Conservation (phyloP, 2,329 filamentous ascomycete species). For the Diaporthe helianthi region DNA sequence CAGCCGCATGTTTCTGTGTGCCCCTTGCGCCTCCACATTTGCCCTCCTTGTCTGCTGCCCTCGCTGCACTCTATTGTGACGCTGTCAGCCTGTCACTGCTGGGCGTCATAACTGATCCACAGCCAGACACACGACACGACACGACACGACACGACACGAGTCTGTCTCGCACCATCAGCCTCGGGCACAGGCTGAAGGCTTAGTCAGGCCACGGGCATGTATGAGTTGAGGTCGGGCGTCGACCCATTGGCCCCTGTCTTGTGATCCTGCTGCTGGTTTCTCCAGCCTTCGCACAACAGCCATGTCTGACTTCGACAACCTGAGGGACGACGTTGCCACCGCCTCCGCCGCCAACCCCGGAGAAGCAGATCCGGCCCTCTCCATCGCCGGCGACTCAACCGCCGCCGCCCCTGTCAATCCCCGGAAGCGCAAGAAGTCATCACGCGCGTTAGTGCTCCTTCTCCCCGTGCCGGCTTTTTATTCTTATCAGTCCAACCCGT, state of each 20-base stretch:
- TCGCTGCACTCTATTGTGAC: conserved; percentile 17
- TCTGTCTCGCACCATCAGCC: background rate
- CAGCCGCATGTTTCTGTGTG: background rate
- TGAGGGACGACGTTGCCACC: conserved; percentile 10
- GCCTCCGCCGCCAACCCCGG: conserved; percentile 8
- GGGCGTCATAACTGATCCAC: conserved; percentile 13
- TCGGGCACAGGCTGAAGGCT: background rate
- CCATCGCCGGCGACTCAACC: conserved; percentile 30
- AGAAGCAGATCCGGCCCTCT: conserved; percentile 29
- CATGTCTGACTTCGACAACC: conserved; percentile 31
- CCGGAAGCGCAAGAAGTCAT: conserved; percentile 36
- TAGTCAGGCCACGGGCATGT: conserved; percentile 25
- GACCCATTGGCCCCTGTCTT: background rate
- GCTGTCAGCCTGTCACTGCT: background rate
- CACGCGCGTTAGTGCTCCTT: conserved; percentile 33
- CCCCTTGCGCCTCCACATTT: conserved; percentile 20
- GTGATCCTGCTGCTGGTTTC: conserved; percentile 13
- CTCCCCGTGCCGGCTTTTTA: background rate
- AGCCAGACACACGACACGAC: background rate
- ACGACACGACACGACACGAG: background rate
- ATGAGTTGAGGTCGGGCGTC: background rate
- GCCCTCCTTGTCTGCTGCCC: background rate
- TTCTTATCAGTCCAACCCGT: background rate
- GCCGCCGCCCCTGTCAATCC: conserved; percentile 32
- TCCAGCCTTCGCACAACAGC: conserved; percentile 13